Percentiles rank a stretch among this genome's conserved stretches.
phyloP scores from a whole-genome alignment of 352 stramenopile species.

The Phytophthora kernoviae region DNA sequence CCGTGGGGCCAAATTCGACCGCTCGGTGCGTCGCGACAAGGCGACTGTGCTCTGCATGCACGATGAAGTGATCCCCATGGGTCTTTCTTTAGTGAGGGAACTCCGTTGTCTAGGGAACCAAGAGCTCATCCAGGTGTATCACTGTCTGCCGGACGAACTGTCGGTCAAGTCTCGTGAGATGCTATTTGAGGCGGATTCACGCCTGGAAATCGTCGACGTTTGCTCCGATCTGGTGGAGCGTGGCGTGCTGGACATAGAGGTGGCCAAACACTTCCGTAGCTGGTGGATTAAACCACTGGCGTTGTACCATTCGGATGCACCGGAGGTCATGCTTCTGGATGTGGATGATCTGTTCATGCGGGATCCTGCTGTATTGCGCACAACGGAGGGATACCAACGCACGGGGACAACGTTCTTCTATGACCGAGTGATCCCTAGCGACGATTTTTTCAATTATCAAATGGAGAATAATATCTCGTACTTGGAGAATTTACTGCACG shows the following conservation, averaged over 20 bases:
- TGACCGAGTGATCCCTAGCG: conserved; percentile 47
- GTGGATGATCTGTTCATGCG: conserved; percentile 55
- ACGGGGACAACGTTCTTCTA: conserved; percentile 77
- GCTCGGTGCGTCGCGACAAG: conserved; percentile 22
- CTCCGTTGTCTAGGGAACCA: conserved; percentile 49
- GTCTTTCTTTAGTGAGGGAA: conserved; percentile 48
- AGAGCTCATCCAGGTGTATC: conserved; percentile 57
- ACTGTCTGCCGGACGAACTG: conserved; percentile 50
- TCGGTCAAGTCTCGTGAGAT: conserved; percentile 30
- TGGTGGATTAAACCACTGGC: conserved; percentile 70
- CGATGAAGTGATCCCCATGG: conserved; percentile 42
- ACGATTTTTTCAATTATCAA: conserved; percentile 38
- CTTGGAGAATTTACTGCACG: conserved; percentile 39
- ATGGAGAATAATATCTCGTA: conserved; percentile 42
- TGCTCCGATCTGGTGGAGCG: conserved; percentile 33
- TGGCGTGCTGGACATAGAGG: conserved; percentile 6
- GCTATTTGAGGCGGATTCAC: conserved; percentile 29
- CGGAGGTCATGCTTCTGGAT: conserved; percentile 61
- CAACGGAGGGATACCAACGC: conserved; percentile 39
- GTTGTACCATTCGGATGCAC: conserved; percentile 47
- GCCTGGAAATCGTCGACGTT: conserved; percentile 51
- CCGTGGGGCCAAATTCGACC: conserved; percentile 18
- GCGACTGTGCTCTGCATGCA: conserved; percentile 53
- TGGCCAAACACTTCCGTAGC: conserved; percentile 41
- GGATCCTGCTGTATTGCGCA: conserved; percentile 44